phyloP scores from a whole-genome alignment of 805 yeast genomes.

The Metschnikowia arizonensis region DNA sequence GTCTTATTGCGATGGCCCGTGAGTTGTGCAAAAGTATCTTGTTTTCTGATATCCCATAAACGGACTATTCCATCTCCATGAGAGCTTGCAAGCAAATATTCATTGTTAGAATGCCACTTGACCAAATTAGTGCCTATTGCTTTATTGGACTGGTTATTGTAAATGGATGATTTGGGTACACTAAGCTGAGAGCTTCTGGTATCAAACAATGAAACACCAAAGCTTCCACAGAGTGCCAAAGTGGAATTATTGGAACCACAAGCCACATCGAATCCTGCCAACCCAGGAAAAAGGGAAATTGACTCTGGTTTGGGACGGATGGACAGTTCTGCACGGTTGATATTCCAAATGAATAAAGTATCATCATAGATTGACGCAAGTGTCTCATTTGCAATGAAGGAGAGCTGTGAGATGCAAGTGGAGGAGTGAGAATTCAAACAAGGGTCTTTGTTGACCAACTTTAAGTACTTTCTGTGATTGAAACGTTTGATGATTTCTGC shows the following conservation, averaged over 20 bases:
- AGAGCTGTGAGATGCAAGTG: slow-evolving; percentile 27
- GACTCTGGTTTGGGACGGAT: slow-evolving; percentile 47
- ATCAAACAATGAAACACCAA: slow-evolving; percentile 74
- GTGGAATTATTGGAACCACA: slow-evolving; percentile 20
- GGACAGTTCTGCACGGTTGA: slow-evolving; percentile 47
- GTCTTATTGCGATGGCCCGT: slow-evolving; percentile 50
- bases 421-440: slow-evolving; percentile 18
- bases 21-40: slow-evolving; percentile 49
- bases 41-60: slow-evolving; percentile 73
- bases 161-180: slow-evolving; percentile 26
- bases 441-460: slow-evolving; percentile 25
- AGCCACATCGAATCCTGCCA: slow-evolving; percentile 46
- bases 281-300: slow-evolving; percentile 49
- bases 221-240: slow-evolving; percentile 61
- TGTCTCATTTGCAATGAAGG: slow-evolving; percentile 34
- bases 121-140: slow-evolving; percentile 38
- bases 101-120: slow-evolving; percentile 61
- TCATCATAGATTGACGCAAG: slow-evolving; percentile 64
- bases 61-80: slow-evolving; percentile 53
- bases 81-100: slow-evolving; percentile 61
- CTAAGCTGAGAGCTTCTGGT: slow-evolving; percentile 47
- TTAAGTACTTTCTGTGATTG: slow-evolving; percentile 69
- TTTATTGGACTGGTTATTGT: slow-evolving; percentile 4
- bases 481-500: slow-evolving; percentile 78
- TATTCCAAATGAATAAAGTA: slow-evolving; percentile 74